Evolutionary conservation across 371 early-diverging fungal species (phyloP).

Genomic region (Mortierella sp.): DNA sequence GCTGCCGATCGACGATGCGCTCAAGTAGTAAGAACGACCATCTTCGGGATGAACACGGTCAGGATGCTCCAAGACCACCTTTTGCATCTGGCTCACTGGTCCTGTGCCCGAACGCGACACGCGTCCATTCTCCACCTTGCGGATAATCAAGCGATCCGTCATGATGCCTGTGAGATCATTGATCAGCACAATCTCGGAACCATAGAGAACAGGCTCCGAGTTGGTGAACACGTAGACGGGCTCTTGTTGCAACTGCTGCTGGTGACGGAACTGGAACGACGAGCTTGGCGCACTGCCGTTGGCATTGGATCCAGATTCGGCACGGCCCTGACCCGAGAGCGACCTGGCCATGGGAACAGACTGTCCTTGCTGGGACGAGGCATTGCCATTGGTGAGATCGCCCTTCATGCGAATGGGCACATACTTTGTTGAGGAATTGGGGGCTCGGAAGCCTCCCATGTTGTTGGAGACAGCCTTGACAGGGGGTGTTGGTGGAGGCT

Average conservation of each 20-base stretch:
- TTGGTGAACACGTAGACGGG: constrained; percentile 48
- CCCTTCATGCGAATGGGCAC: constrained; percentile 56
- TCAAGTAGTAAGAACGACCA: constrained; percentile 50
- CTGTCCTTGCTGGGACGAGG: constrained; percentile 3
- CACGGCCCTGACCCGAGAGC: constrained; percentile 11
- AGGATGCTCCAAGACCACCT: constrained; percentile 73
- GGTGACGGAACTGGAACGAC: constrained; percentile 35
- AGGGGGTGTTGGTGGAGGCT: constrained; percentile 55
- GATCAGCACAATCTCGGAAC: constrained; percentile 74
- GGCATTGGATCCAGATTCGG: constrained; percentile 10
- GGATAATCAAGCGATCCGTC: constrained; percentile 76
- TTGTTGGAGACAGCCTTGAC: constrained; percentile 49
- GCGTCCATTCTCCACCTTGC: constrained; percentile 79
- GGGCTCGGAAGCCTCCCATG: constrained; percentile 42
- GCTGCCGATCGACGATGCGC: constrained; percentile 50
- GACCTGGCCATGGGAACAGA: constrained; percentile 3
- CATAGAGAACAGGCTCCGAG: constrained; percentile 62
- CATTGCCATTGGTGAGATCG: constrained; percentile 13
- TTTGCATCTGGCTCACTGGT: constrained; percentile 85
- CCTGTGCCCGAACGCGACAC: constrained; percentile 70
- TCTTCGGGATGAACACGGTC: constrained; percentile 54
- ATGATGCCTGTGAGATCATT: constrained; percentile 71
- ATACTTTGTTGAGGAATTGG: constrained; percentile 47
- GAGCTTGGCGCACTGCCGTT: not conserved
- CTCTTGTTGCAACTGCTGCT: constrained; percentile 46